Conservation (phyloP, 441 rosid species). For the Omphalea diandra region DNA sequence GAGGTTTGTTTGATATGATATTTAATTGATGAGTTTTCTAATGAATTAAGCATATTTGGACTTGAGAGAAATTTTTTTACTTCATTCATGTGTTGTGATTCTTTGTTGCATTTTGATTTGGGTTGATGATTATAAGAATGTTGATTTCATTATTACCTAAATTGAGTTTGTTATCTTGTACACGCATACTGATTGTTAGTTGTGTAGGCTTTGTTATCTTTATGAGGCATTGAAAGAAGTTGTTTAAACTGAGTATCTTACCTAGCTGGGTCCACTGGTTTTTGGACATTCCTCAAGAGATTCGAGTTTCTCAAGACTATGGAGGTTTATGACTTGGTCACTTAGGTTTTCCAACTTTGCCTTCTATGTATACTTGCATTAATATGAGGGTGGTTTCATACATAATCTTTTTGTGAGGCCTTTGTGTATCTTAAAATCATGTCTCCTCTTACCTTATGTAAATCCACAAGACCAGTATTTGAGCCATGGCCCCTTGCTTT, state of each 20-base stretch:
- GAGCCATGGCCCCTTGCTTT: neutral
- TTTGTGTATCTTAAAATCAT: neutral
- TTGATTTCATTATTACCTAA: neutral
- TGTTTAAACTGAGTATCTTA: too few relatives aligned
- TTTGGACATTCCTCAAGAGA: neutral
- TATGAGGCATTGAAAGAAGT: neutral
- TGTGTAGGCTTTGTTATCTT: neutral
- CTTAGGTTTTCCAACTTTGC: neutral
- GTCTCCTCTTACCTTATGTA: neutral
- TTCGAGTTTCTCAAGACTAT: neutral
- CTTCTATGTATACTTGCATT: too few relatives aligned
- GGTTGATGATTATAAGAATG: neutral
- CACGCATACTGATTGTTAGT: too few relatives aligned
- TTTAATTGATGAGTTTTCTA: neutral
- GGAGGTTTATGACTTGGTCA: neutral
- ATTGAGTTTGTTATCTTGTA: neutral
- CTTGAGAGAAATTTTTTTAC: too few relatives aligned
- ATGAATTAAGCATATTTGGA: too few relatives aligned
- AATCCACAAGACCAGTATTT: neutral
- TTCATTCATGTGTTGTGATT: neutral
- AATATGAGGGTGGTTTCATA: too few relatives aligned
- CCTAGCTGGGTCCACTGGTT: neutral
- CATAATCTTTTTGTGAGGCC: too few relatives aligned
- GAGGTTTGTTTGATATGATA: slow-evolving; percentile 42
- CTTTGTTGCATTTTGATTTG: neutral